Base-by-base conservation (phyloP, 495 filamentous ascomycete genomes). In the Tuber umbilicatum region DNA sequence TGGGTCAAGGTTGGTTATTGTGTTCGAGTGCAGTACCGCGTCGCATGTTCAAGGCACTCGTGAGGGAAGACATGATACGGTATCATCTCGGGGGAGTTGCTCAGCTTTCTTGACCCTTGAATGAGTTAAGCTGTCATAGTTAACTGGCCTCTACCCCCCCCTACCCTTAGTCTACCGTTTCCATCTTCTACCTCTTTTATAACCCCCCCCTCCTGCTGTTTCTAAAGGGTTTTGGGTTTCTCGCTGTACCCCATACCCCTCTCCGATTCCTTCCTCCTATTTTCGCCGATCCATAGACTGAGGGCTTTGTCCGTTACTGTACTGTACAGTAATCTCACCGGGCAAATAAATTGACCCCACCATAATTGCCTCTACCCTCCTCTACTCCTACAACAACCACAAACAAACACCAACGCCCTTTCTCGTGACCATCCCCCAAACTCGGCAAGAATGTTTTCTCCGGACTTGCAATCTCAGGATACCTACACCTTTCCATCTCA, bases 401-500 rank as follows among this genome's bases (percentile, higher is more conserved):
- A 70, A 73, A 68, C 72, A 31, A 31, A 9, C 39, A 69, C 27
- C 68, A 67, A 40, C 39, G 39, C 50, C 40, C 41, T 35, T 5
- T 67, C 9, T 35, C 42, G 64, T 39, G 38, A 70, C 37, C 5
- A 23, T 35, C 37, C 23, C 70, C 5, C 41, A 50, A 68, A 74
- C 35, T 27, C 21, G 27, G 19, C 42, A n/a, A 73, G 41, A 77
- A 78, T 77, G 75, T 60, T 68, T 55, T 70, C 71, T n/a, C 38
- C 9, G 16, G 39, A 21, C 31, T 64, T 64, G 55, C 55, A 64
- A 31, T 31, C 55, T 64, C 5, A 64, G 6, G 47, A 74, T 2
- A 37, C 64, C 73, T 97, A 97, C 84, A 85, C 81, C 72, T 96
- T 97, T 80, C 94, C 94, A 3, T 85, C 86, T 47, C 81, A 89